These are phyloP conservation scores for Adansonia gregorii DNA, from an alignment of 441 rosid genomes.

Conservation along the genomic window DNA sequence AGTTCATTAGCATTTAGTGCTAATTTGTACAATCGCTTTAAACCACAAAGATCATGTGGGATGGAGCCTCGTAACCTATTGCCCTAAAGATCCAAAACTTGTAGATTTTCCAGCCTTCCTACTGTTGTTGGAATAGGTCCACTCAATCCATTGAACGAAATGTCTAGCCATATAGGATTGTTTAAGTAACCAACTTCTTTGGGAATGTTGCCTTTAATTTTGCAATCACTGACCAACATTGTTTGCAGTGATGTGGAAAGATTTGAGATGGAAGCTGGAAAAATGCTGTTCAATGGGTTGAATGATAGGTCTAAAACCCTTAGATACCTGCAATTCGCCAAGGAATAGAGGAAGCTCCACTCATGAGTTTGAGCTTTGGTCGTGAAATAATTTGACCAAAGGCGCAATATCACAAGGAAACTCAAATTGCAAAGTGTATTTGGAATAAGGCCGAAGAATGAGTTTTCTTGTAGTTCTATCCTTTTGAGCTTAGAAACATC, in stretches of 20 bases:
- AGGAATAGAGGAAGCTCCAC: background rate
- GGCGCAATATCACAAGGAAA: background rate
- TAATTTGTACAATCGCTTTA: background rate
- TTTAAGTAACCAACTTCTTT: conserved; percentile 18
- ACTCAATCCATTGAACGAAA: conserved; percentile 3
- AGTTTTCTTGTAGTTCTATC: background rate
- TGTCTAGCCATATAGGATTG: background rate
- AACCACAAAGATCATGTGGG: conserved; percentile 19
- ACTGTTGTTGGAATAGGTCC: conserved; percentile 24
- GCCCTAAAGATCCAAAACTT: background rate
- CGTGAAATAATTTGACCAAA: background rate
- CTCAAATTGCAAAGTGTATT: background rate
- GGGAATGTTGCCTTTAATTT: conserved; percentile 23
- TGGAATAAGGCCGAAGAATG: background rate
- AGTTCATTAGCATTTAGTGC: conserved; percentile 6
- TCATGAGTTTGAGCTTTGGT: background rate
- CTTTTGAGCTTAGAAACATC: background rate
- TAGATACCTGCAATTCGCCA: background rate
- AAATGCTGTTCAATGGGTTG: background rate
- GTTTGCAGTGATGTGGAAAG: background rate
- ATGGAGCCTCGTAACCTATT: conserved; percentile 24
- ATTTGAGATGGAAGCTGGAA: conserved; percentile 26
- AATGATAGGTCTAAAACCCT: background rate
- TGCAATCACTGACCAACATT: background rate
- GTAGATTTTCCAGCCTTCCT: conserved; percentile 23